A percentile compares a stretch with the other conserved stretches of the same genome.
Evolutionary conservation across 2,329 filamentous ascomycete genomes (phyloP).

Genomic region (Talaromyces rugulosus): DNA sequence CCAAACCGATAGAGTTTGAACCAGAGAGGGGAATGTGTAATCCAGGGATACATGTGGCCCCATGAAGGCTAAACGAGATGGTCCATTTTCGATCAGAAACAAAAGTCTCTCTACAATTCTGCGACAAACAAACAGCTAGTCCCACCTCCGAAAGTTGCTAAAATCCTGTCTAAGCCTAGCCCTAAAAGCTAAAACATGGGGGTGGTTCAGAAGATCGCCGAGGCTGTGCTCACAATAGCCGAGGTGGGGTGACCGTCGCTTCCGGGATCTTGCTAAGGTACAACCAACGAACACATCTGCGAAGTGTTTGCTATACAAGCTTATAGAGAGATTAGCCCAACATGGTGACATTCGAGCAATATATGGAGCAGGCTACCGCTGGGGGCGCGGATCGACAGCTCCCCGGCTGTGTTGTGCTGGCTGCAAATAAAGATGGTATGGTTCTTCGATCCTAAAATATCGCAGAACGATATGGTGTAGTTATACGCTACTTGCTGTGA

Average conservation of each 20-base stretch:
- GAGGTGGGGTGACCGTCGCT: neutral
- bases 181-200: neutral
- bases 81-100: neutral
- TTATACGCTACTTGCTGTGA: neutral
- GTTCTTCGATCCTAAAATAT: neutral
- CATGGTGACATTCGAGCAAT: slow-evolving; percentile 5
- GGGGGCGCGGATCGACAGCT: neutral
- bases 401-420: slow-evolving; percentile 3
- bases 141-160: neutral
- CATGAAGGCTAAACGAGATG: too few relatives aligned
- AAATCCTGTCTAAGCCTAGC: neutral
- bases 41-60: too few relatives aligned
- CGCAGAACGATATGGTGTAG: neutral
- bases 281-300: neutral
- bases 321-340: slow-evolving; percentile 4
- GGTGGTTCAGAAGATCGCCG: too few relatives aligned
- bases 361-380: slow-evolving; percentile 3
- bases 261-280: neutral
- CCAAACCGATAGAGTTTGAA: too few relatives aligned
- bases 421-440: slow-evolving; percentile 6
- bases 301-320: neutral
- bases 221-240: neutral
- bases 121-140: neutral
- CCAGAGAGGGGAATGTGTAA: too few relatives aligned
- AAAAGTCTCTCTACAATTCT: neutral